These are phyloP conservation scores for Amanita brunnescens DNA, from an alignment of 768 basidiomycete species.

Conservation along the genomic window DNA sequence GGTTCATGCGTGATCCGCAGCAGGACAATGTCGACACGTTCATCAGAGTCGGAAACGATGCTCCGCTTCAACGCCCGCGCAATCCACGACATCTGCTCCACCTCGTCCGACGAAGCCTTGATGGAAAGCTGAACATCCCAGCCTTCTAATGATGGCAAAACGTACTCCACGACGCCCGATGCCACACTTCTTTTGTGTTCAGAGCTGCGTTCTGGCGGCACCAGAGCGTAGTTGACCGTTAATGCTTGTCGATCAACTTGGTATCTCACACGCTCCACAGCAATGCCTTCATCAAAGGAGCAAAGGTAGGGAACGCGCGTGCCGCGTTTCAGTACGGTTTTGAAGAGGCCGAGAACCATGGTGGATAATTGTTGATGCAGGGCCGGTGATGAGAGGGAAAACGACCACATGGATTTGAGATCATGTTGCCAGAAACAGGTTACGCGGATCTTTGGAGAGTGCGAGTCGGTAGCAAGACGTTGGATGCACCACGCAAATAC, in stretches of 20 bases:
- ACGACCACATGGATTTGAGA: slow-evolving; percentile 78
- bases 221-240: slow-evolving; percentile 74
- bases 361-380: slow-evolving; percentile 78
- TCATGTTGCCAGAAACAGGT: slow-evolving; percentile 97
- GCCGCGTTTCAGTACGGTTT: slow-evolving; percentile 72
- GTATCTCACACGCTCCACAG: slow-evolving; percentile 71
- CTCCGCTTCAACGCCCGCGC: slow-evolving; percentile 45
- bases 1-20: slow-evolving; percentile 67
- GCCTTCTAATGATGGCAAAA: slow-evolving; percentile 66
- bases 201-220: slow-evolving; percentile 53
- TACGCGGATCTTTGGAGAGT: slow-evolving; percentile 46
- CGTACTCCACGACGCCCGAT: slow-evolving; percentile 71
- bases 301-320: slow-evolving; percentile 63
- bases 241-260: slow-evolving; percentile 79
- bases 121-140: slow-evolving; percentile 84
- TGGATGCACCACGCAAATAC: slow-evolving; percentile 97
- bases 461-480: slow-evolving; percentile 33
- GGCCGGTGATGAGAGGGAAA: slow-evolving; percentile 49
- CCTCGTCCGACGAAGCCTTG: slow-evolving; percentile 63
- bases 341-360: slow-evolving; percentile 74
- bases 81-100: slow-evolving; percentile 69
- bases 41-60: slow-evolving; percentile 16
- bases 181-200: slow-evolving; percentile 44
- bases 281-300: slow-evolving; percentile 76
- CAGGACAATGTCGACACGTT: slow-evolving; percentile 38